Base-by-base conservation (phyloP, 2,329 filamentous ascomycete genomes). In the Pleomassaria siparia region DNA sequence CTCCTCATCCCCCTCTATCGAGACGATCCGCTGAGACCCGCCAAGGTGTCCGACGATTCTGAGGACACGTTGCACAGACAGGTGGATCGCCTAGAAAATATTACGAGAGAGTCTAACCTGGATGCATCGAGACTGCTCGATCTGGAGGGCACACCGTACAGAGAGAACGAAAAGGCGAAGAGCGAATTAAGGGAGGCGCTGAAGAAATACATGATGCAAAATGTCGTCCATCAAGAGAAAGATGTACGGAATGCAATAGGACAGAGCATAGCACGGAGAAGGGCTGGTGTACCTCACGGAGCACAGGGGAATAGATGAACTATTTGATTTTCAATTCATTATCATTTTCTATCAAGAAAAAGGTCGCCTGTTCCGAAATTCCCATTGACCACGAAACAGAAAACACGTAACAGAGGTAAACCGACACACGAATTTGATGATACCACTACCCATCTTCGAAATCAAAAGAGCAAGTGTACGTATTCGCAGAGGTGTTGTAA, bases 171-270 rank as follows among this genome's bases (percentile, higher is more conserved):
- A 28, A 79, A 81, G 51, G 74, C 87, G 39, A 76, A 76, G 36
- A 55, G 54, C 29, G 83, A 83, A 49, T 72, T 95, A 62, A 81
- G 84, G 52, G 79, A 80, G 32, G 88, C 87, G 60, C 81, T 96
- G 72, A 88, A 86, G 71, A 89, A 94, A 62, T 95, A 90, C 80
- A 76, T 97, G 58, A 84, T 96, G 42, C 85, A 95, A 69, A 95
- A 95, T 64, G 91, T 69, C 6, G 61, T 71, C 86, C 12, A 87
- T 95, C 50, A 80, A 84, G 56, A 83, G 81, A 86, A 85, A 1
- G 89, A 92, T 72, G 92, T 97, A 8, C 81, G 85, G 58, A 86
- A 89, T 69, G 91, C 91, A 0, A 78, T 96, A 58, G 84, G 84
- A 20, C 80, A 78, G 49, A 84, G 85, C 22, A 72, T 91, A 47